Conservation (phyloP, 2,329 filamentous ascomycete genomes). For the Neofusicoccum ribis region DNA sequence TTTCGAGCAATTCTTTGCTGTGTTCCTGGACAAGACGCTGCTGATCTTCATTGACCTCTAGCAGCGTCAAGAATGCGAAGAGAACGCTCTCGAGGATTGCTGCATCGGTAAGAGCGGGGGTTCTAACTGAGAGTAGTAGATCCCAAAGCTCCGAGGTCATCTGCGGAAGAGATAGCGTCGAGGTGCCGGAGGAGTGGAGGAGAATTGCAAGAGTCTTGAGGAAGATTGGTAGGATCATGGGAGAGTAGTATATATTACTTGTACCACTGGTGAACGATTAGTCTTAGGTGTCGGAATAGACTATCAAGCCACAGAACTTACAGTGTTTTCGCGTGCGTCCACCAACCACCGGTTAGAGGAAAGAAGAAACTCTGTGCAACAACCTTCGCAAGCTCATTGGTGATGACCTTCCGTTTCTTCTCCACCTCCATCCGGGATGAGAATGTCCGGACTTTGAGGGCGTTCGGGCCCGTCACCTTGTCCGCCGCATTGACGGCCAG, state of each 20-base stretch:
- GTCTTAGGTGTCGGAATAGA: conserved; percentile 21
- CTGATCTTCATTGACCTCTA: conserved; percentile 80
- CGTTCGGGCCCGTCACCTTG: conserved; percentile 72
- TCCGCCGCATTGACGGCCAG: conserved; percentile 82
- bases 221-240: conserved; percentile 74
- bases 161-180: conserved; percentile 71
- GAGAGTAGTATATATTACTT: conserved; percentile 64
- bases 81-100: conserved; percentile 72
- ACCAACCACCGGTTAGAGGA: conserved; percentile 79
- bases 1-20: conserved; percentile 77
- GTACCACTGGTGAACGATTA: conserved; percentile 11
- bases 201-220: conserved; percentile 84
- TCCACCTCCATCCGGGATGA: conserved; percentile 72
- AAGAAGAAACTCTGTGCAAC: conserved; percentile 81
- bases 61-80: conserved; percentile 73
- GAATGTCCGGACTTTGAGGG: conserved; percentile 87
- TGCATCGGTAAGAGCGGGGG: conserved; percentile 52
- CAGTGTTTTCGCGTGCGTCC: conserved; percentile 60
- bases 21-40: conserved; percentile 71
- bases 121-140: conserved; percentile 70
- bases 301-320: conserved; percentile 25
- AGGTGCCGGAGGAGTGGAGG: conserved; percentile 79
- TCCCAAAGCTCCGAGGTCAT: conserved; percentile 85
- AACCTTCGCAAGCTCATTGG: conserved; percentile 76
- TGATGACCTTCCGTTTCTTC: conserved; percentile 58